Percentiles rank a stretch among this genome's conserved stretches.
These are phyloP conservation scores for Blastomyces silverae DNA, from an alignment of 2,329 filamentous ascomycete genomes.

Conservation along the genomic window DNA sequence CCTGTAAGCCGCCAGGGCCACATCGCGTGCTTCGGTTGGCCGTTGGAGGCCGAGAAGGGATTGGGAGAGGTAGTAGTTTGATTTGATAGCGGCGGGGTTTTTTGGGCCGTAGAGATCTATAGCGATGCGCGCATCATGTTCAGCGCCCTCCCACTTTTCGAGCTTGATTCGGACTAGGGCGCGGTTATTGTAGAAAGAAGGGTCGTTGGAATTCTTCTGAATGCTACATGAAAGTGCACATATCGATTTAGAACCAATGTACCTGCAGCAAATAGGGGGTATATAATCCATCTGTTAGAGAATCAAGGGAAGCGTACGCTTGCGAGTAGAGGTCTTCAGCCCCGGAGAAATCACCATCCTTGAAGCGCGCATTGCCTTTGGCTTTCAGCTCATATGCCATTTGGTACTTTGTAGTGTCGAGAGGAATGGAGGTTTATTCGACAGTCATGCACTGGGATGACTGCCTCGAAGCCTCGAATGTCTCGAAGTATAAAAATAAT, in stretches of 20 bases:
- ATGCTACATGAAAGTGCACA: constrained; percentile 48
- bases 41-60: constrained; percentile 69
- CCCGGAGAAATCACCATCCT: constrained; percentile 40
- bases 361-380: constrained; percentile 43
- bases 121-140: constrained; percentile 69
- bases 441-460: neutral
- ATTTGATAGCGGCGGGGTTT: constrained; percentile 63
- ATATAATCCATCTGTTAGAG: neutral
- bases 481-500: neutral
- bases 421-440: neutral
- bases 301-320: constrained; percentile 33
- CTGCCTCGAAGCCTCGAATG: neutral
- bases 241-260: constrained; percentile 3
- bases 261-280: neutral
- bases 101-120: constrained; percentile 55
- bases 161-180: constrained; percentile 75
- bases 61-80: constrained; percentile 74
- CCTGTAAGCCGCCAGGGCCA: constrained; percentile 65
- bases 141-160: constrained; percentile 63
- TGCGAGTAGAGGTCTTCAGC: constrained; percentile 44
- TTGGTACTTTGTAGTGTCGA: constrained; percentile 8
- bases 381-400: constrained; percentile 40
- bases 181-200: constrained; percentile 80
- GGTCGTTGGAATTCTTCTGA: constrained; percentile 67
- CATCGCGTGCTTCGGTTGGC: constrained; percentile 64